Evolutionary conservation across 352 stramenopile species (phyloP).

Genomic region (Phytophthora litchii): DNA sequence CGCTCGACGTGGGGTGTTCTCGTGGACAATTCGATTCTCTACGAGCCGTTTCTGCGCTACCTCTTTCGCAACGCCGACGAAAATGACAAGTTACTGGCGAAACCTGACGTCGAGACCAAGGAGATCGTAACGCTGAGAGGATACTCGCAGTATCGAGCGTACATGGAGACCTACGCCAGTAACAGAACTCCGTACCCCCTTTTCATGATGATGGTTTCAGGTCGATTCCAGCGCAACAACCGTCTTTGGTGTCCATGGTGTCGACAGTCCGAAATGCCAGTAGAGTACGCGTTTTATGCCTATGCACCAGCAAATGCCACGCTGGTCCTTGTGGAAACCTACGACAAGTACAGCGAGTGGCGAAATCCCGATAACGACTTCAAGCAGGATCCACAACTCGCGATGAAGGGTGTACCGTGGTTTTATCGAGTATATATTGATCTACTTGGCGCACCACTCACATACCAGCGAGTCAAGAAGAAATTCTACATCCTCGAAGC

Average conservation of each 20-base stretch:
- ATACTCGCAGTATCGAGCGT: constrained; percentile 47
- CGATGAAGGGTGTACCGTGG: constrained; percentile 66
- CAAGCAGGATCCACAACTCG: constrained; percentile 57
- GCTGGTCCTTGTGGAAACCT: constrained; percentile 60
- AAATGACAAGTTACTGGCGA: constrained; percentile 43
- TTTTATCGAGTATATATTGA: constrained; percentile 57
- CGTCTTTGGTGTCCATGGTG: constrained; percentile 81
- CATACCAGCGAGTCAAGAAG: constrained; percentile 40
- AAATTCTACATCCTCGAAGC: constrained; percentile 44
- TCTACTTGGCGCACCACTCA: constrained; percentile 29
- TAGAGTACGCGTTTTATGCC: constrained; percentile 76
- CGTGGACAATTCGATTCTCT: constrained; percentile 51
- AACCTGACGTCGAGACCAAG: constrained; percentile 52
- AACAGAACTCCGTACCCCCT: constrained; percentile 47
- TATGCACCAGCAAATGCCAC: constrained; percentile 55
- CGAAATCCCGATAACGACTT: constrained; percentile 75
- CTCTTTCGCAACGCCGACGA: constrained; percentile 65
- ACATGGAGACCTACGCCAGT: constrained; percentile 38
- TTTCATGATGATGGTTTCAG: constrained; percentile 79
- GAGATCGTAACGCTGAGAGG: constrained; percentile 56
- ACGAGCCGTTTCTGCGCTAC: constrained; percentile 65
- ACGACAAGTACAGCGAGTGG: constrained; percentile 69
- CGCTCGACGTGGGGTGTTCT: constrained; percentile 65
- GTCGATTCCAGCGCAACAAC: constrained; percentile 63
- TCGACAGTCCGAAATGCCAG: constrained; percentile 61